phyloP scores from a whole-genome alignment of 352 stramenopile genomes.

The Globisporangium paddicum region DNA sequence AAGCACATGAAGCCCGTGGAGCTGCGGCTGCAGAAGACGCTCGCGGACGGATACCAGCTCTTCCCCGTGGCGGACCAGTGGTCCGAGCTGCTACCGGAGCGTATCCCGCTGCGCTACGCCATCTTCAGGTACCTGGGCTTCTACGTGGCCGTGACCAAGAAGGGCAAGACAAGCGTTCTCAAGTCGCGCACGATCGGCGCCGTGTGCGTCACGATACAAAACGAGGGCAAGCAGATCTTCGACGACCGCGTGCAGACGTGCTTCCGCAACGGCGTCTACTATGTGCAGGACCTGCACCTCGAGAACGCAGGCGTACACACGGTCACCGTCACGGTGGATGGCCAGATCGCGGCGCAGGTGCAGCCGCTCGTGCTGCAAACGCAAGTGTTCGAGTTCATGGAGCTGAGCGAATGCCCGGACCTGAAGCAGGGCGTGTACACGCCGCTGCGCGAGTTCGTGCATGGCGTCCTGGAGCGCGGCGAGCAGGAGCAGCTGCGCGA shows the following conservation, averaged over 20 bases:
- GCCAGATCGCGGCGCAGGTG: conserved; percentile 40
- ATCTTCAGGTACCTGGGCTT: conserved; percentile 78
- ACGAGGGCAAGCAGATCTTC: conserved; percentile 77
- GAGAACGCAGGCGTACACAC: conserved; percentile 56
- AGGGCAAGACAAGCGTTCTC: conserved; percentile 60
- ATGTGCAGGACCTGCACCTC: conserved; percentile 71
- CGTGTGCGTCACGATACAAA: conserved; percentile 70
- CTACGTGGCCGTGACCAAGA: conserved; percentile 58
- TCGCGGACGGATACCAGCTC: conserved; percentile 56
- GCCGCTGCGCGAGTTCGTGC: conserved; percentile 52
- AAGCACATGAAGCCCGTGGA: conserved; percentile 71
- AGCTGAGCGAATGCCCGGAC: conserved; percentile 58
- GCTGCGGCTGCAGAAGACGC: conserved; percentile 32
- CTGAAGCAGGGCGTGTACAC: conserved; percentile 47
- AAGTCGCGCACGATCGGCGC: conserved; percentile 43
- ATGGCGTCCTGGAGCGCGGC: conserved; percentile 32
- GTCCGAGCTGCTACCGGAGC: conserved; percentile 57
- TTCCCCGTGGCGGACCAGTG: conserved; percentile 67
- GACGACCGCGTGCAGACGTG: conserved; percentile 40
- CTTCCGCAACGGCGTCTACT: conserved; percentile 78
- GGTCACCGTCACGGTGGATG: conserved; percentile 55
- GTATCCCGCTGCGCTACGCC: conserved; percentile 69
- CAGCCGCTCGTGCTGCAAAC: conserved; percentile 55
- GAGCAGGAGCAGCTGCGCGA: conserved; percentile 49
- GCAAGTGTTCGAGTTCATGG: conserved; percentile 81